Evolutionary conservation across 2,329 filamentous ascomycete species (phyloP), one percentile per base, ranked within the genome.

Genomic region (Cryphonectria japonica): DNA sequence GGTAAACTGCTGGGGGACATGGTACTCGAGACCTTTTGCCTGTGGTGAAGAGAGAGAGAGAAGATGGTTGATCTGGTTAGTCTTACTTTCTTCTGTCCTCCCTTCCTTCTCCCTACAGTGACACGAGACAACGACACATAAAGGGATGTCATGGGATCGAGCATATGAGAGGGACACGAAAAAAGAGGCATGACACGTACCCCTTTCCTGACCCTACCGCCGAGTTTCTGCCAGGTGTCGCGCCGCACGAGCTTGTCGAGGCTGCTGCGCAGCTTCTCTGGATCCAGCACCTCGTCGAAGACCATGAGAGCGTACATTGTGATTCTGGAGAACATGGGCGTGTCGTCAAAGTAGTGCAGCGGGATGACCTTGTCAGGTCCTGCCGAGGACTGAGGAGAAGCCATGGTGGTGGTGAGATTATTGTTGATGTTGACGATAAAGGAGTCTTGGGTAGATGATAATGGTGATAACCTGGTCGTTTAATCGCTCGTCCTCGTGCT

Each of bases 1-100:
- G 11, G 76, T 78, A 71, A 80, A 84, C 16, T 72, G 72, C 22
- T 37, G 73, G 9, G 61, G 68, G 2, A 69, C n/a, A 8, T 66
- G 61, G 32, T 66, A 29, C 50, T 37, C 43, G 19, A 9, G 52
- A 16, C 52, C 52, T 22, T 52, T 61, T 22, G 32, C 59, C 37
- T 50, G 2, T 26, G 6, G 32, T 22, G 19, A 16, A 50, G n/a
- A 54, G 6, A 26, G n/a, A n/a, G 6, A 3, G 22, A 14, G 11
- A 14, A 22, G 14, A 7, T 8, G 16, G 19, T 6, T 50, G 8
- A 1, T 54, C 8, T 5, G 9, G 22, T 54, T 26, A 29, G 50
- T 8, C 6, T 26, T 19, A 26, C 26, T 26, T 26, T 26, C 26
- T 52, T 7, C 22, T 16, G 19, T 46, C 22, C 34, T 34, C 34